These are phyloP conservation scores for Chalciporus chontae DNA, from an alignment of 768 basidiomycete species.

Conservation along the genomic window DNA sequence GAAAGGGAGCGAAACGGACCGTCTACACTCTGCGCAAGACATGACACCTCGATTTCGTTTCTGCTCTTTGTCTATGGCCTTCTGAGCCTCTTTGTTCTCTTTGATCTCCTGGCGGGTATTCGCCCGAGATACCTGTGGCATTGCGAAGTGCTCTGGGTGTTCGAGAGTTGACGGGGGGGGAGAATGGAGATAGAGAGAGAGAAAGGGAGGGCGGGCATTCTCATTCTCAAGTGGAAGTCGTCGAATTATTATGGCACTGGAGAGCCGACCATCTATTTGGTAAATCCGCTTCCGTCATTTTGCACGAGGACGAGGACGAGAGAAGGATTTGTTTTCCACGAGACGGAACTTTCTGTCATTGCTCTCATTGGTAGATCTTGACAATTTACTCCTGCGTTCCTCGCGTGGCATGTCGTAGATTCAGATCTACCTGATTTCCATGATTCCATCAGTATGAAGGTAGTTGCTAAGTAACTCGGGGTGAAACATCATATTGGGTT, in stretches of 20 bases:
- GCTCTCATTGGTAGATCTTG: too few relatives aligned
- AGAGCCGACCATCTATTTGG: neutral
- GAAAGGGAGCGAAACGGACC: conserved; percentile 35
- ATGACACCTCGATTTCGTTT: conserved; percentile 56
- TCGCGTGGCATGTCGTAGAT: too few relatives aligned
- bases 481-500: too few relatives aligned
- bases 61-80: conserved; percentile 61
- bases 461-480: too few relatives aligned
- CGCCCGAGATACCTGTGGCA: conserved; percentile 51
- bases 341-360: too few relatives aligned
- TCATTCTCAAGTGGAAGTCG: neutral
- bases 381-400: too few relatives aligned
- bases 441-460: too few relatives aligned
- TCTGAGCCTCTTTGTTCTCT: conserved; percentile 36
- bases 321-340: too few relatives aligned
- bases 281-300: too few relatives aligned
- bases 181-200: neutral
- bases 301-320: too few relatives aligned
- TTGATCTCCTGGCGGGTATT: conserved; percentile 35
- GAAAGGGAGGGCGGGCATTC: neutral
- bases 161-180: neutral
- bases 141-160: conserved; percentile 13
- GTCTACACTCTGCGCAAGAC: conserved; percentile 60
- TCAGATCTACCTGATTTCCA: too few relatives aligned
- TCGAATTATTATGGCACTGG: too few relatives aligned